phyloP scores from a whole-genome alignment of 768 basidiomycete species.

The Cystofilobasidium capitatum region DNA sequence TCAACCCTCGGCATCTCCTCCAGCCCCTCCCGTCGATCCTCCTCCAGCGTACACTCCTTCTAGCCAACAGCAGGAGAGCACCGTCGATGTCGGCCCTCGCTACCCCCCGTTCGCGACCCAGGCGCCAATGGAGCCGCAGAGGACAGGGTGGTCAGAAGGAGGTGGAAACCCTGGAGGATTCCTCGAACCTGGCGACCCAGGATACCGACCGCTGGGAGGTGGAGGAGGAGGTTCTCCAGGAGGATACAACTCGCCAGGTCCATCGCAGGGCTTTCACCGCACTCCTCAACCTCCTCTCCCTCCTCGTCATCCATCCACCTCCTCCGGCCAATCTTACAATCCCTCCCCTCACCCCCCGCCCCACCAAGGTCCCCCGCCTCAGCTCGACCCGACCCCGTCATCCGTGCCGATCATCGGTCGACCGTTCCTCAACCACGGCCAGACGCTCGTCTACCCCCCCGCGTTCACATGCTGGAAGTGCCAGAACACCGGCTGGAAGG shows the following conservation, averaged over 20 bases:
- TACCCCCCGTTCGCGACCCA: slow-evolving; percentile 4
- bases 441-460: slow-evolving; percentile 6
- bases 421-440: slow-evolving; percentile 7
- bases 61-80: neutral
- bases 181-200: neutral
- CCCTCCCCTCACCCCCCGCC: neutral
- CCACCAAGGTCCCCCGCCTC: neutral
- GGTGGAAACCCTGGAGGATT: slow-evolving; percentile 11
- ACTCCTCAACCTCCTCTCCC: neutral
- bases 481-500: slow-evolving; percentile 10
- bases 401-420: slow-evolving; percentile 10
- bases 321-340: neutral
- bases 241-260: neutral
- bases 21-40: slow-evolving; percentile 10
- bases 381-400: neutral
- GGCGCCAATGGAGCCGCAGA: slow-evolving; percentile 6
- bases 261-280: no score
- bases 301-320: neutral
- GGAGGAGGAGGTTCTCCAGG: neutral
- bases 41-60: slow-evolving; percentile 18
- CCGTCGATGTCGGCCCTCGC: slow-evolving; percentile 6
- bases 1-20: neutral
- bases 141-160: slow-evolving; percentile 8
- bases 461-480: slow-evolving; percentile 14
- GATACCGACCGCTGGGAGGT: neutral